These are phyloP conservation scores for Cercospora sojina DNA, from an alignment of 2,329 filamentous ascomycete genomes.

Conservation along the genomic window DNA sequence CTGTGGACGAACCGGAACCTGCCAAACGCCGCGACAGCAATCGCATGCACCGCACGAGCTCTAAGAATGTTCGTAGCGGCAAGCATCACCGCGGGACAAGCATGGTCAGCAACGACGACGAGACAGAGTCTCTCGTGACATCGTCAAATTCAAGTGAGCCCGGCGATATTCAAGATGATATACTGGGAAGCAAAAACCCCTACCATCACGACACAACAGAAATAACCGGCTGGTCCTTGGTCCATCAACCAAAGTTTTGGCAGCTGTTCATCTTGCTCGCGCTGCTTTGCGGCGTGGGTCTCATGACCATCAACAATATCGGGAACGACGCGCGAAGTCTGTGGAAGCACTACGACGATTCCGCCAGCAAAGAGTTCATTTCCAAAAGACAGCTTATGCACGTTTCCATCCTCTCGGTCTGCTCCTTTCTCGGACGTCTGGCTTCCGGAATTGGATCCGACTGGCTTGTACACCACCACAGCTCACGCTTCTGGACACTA, in stretches of 20 bases:
- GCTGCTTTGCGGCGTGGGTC: conserved; percentile 84
- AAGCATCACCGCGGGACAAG: conserved; percentile 13
- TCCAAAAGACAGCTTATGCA: conserved; percentile 82
- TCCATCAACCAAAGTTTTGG: conserved; percentile 80
- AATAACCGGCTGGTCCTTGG: conserved; percentile 77
- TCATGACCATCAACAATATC: conserved; percentile 99
- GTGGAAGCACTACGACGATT: conserved; percentile 81
- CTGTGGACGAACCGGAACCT: conserved; percentile 38
- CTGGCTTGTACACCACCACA: conserved; percentile 75
- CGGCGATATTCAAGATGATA: conserved; percentile 52
- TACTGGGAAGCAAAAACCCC: conserved; percentile 39
- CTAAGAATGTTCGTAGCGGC: conserved; percentile 4
- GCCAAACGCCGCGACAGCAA: conserved; percentile 24
- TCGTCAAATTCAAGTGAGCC: conserved; percentile 57
- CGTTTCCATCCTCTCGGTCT: conserved; percentile 88
- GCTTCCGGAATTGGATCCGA: conserved; percentile 80
- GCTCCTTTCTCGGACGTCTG: conserved; percentile 80
- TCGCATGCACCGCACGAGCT: conserved; percentile 20
- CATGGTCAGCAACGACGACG: conserved; percentile 54
- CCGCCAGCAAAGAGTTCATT: conserved; percentile 70
- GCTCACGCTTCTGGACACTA: conserved; percentile 88
- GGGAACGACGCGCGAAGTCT: conserved; percentile 82
- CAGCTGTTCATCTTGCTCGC: conserved; percentile 84
- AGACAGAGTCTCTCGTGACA: conserved; percentile 75
- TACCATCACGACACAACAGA: conserved; percentile 70